Conservation (phyloP, 2,329 filamentous ascomycete genomes). For the Alternaria ventricosa region DNA sequence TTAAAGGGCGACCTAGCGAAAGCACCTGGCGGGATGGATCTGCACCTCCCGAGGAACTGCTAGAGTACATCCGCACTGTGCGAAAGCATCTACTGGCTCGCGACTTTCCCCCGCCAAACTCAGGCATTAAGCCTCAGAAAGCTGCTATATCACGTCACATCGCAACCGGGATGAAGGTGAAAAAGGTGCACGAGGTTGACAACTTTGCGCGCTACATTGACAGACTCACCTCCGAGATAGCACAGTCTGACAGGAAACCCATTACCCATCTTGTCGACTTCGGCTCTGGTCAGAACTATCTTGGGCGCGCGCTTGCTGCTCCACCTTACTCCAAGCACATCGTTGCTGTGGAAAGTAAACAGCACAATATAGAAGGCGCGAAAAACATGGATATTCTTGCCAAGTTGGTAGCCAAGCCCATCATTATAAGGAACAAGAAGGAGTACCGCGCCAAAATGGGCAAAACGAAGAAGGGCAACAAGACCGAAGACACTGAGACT, state of each 20-base stretch:
- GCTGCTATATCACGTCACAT: conserved; percentile 72
- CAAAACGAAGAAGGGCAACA: conserved; percentile 51
- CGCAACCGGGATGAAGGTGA: conserved; percentile 90
- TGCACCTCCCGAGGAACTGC: conserved; percentile 61
- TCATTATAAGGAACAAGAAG: conserved; percentile 84
- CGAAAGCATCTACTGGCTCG: conserved; percentile 72
- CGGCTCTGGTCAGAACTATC: conserved; percentile 94
- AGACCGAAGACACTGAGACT: conserved; percentile 28
- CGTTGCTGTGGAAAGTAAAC: conserved; percentile 86
- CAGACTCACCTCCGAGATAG: conserved; percentile 64
- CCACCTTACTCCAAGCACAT: conserved; percentile 85
- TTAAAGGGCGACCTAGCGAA: conserved; percentile 1
- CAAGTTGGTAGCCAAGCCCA: conserved; percentile 74
- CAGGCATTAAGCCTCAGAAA: conserved; percentile 46
- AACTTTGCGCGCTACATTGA: conserved; percentile 89
- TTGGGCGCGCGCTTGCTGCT: conserved; percentile 85
- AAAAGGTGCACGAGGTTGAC: conserved; percentile 92
- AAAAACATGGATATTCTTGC: conserved; percentile 84
- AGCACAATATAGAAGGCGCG: conserved; percentile 85
- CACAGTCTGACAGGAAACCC: conserved; percentile 34
- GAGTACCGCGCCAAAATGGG: conserved; percentile 63
- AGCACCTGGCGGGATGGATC: conserved; percentile 52
- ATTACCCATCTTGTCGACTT: conserved; percentile 94
- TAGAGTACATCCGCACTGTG: conserved; percentile 75
- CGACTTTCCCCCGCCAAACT: conserved; percentile 56